Base-by-base conservation (phyloP, 2,329 filamentous ascomycete species). In the Fusarium burgessii region DNA sequence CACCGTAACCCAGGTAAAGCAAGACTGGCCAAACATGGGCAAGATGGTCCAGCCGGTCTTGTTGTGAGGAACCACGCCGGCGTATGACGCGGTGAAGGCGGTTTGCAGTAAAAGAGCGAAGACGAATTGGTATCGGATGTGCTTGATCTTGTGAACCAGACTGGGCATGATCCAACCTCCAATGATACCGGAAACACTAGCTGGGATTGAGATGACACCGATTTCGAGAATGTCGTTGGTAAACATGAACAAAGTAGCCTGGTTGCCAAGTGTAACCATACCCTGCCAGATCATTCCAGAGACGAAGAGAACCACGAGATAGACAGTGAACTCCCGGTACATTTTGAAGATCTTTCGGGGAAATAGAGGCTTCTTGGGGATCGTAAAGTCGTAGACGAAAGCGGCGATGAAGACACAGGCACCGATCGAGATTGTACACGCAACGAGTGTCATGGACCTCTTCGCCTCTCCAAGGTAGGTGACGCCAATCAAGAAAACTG, bases 231-330 rank as follows among this genome's bases (percentile, higher is more conserved):
- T 49, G 13, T 64, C 58, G 5, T 57, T 64, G 4, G 61, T 64
- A 18, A 64, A 64, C 61, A 64, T 63, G 29, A 64, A 64, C 1
- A 64, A 7, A 25, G 58, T 64, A 1, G 13, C 61, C n/a, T 64
- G 61, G 7, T 57, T 63, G 5, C 41, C 35, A 0, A 64, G 41
- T 1, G 61, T 64, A 11, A 64, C 0, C 9, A 64, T 38, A 2
- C 59, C 59, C 17, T 64, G 59, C 59, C 59, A 64, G 17, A 64
- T 47, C 61, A 64, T 64, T 2, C 61, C 61, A 7, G 43, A 64
- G 5, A 64, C 41, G 7, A 64, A 64, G 36, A 64, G 47, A 1
- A 64, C 41, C 2, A 64, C 41, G 7, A 64, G 61, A 47, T 64
- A 64, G 0, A 64, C 59, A 1, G 61, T 64, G 10, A 64, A 64